phyloP scores from a whole-genome alignment of 306 rosid genomes.

The Canavalia gladiata region DNA sequence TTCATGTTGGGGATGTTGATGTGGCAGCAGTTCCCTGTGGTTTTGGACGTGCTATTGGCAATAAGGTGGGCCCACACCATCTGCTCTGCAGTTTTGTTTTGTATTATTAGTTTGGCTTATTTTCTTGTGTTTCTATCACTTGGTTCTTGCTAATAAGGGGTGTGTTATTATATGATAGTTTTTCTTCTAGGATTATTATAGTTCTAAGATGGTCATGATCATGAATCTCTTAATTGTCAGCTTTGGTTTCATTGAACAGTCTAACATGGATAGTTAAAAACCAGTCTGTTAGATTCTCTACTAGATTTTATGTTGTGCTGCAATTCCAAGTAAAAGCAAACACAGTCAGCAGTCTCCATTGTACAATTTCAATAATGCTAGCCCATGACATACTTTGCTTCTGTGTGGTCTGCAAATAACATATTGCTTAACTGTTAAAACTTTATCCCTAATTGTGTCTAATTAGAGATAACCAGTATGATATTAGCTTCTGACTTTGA shows the following conservation, averaged over 20 bases:
- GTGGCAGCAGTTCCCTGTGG: slow-evolving; percentile 99
- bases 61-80: slow-evolving; percentile 68
- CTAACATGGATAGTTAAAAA: slow-evolving; percentile 12
- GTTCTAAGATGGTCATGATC: slow-evolving; percentile 20
- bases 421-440: not conserved
- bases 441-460: slow-evolving; percentile 1
- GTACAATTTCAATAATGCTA: slow-evolving; percentile 6
- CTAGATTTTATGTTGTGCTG: slow-evolving; percentile 21
- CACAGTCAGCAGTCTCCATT: slow-evolving; percentile 1
- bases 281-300: slow-evolving; percentile 11
- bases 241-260: slow-evolving; percentile 28
- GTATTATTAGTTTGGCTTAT: slow-evolving; percentile 23
- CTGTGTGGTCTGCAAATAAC: slow-evolving; percentile 7
- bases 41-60: slow-evolving; percentile 98
- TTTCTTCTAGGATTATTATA: slow-evolving; percentile 16
- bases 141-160: slow-evolving; percentile 9
- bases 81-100: slow-evolving; percentile 41
- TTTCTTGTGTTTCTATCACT: slow-evolving; percentile 34
- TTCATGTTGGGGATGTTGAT: slow-evolving; percentile 93
- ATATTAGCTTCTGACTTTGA: slow-evolving; percentile 5
- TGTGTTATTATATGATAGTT: slow-evolving; percentile 20
- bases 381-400: not conserved
- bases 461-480: slow-evolving; percentile 1
- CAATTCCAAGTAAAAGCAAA: slow-evolving; percentile 16
- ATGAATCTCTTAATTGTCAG: slow-evolving; percentile 24